Evolutionary conservation across 1,284 basidiomycete species (phyloP), one percentile per base, ranked within the genome.

Genomic region (Leccinum fallax): DNA sequence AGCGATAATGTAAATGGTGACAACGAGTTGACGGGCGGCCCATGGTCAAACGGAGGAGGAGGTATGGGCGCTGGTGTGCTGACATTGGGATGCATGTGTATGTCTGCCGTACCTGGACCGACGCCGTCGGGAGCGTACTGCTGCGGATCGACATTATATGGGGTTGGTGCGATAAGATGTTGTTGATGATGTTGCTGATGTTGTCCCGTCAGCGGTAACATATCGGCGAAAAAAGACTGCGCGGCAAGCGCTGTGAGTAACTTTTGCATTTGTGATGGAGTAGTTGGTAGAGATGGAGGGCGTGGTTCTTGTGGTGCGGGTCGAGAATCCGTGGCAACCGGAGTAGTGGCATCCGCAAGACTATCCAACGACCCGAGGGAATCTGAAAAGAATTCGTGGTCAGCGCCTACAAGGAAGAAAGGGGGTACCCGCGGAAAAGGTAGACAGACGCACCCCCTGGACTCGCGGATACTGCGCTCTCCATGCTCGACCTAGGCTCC

Each of bases 211-310:
- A 66, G 53, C 11, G 71, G 64, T 21, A 68, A 67, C 46, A 62
- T 64, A 11, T 71, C 73, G 8, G 72, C 65, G 11, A 63, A 54
- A 46, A 73, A 63, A 0, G 70, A 61, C 55, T 69, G 68, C 21
- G 61, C 61, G 9, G 65, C 70, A 8, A 90, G 76, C 0, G 85
- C 83, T 34, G 85, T 82, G 57, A 93, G 78, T 54, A 94, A 79
- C 65, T 87, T 86, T 66, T 92, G 89, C 61, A 93, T 81, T 65
- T 91, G 88, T 2, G 78, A 77, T 0, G 90, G 89, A 0, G 85
- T 85, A 53, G 86, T 83, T 54, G 88, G 80, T 58, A 88, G 74
- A 21, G 81, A 80, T 16, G 55, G 3, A 2, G 51, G 58, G 59
- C 30, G 61, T 21, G 46, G 48, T 19, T 69, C 61, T 34, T 57